Conservation (phyloP, 768 basidiomycete species). For the Panellus pusillus region DNA sequence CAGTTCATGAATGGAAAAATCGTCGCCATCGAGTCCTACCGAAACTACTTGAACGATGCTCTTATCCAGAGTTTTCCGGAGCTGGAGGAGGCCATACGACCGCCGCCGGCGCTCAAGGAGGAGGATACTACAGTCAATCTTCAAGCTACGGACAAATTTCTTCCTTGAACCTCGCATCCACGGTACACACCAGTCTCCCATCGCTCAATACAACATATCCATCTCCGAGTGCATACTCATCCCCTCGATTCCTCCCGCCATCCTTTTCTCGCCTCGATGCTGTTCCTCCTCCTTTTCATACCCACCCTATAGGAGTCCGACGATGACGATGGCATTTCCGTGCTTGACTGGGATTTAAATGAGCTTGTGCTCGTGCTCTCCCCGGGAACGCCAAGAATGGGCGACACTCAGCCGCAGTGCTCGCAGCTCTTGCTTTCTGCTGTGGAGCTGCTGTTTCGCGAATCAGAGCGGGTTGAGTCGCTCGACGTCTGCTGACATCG, state of each 20-base stretch:
- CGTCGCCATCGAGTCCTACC: slow-evolving; percentile 77
- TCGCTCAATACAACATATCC: slow-evolving; percentile 2
- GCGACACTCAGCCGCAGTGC: slow-evolving; percentile 6
- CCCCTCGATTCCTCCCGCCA: slow-evolving; percentile 7
- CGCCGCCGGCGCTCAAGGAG: slow-evolving; percentile 7
- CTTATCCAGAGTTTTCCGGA: slow-evolving; percentile 74
- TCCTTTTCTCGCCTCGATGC: slow-evolving; percentile 13
- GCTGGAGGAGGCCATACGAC: slow-evolving; percentile 38
- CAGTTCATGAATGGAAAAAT: slow-evolving; percentile 93
- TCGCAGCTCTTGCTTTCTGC: slow-evolving; percentile 14
- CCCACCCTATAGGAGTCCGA: slow-evolving; percentile 11
- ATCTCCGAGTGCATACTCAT: slow-evolving; percentile 11
- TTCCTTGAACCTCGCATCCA: neutral
- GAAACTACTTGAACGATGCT: slow-evolving; percentile 64
- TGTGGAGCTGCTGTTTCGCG: neutral
- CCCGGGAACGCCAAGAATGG: slow-evolving; percentile 1
- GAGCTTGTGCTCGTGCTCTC: slow-evolving; percentile 14
- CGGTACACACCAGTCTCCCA: neutral
- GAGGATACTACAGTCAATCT: neutral
- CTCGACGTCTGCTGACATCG: slow-evolving; percentile 5
- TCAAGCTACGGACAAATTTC: neutral
- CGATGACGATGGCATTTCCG: slow-evolving; percentile 6
- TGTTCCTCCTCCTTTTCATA: slow-evolving; percentile 16
- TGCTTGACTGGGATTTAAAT: slow-evolving; percentile 12
- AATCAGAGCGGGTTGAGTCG: slow-evolving; percentile 5